These are phyloP conservation scores for Alternaria tenuissima DNA, from an alignment of 2,329 filamentous ascomycete genomes.

Conservation along the genomic window DNA sequence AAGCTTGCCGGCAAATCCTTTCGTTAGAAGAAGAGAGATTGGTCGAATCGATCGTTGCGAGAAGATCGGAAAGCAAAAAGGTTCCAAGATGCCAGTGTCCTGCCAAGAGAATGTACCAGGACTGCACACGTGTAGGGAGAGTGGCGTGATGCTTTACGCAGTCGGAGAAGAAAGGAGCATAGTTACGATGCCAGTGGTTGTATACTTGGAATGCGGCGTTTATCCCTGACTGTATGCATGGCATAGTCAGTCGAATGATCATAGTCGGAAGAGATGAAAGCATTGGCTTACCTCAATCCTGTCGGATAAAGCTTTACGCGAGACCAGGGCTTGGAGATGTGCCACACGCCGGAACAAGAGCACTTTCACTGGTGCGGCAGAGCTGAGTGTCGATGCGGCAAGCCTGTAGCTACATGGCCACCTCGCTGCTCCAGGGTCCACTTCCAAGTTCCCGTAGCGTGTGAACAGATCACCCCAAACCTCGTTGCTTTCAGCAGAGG, in stretches of 20 bases:
- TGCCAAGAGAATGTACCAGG: slow-evolving; percentile 66
- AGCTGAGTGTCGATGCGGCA: slow-evolving; percentile 14
- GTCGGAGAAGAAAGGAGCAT: slow-evolving; percentile 62
- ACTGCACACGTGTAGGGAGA: slow-evolving; percentile 63
- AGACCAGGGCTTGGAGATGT: slow-evolving; percentile 11
- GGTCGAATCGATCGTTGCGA: slow-evolving; percentile 59
- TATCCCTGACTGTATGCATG: slow-evolving; percentile 57
- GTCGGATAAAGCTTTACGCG: not conserved
- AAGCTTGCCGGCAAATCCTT: slow-evolving; percentile 56
- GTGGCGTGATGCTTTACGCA: slow-evolving; percentile 59
- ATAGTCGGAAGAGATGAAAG: not conserved
- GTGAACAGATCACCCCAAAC: slow-evolving; percentile 18
- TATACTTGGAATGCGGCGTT: slow-evolving; percentile 60
- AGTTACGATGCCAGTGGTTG: slow-evolving; percentile 63
- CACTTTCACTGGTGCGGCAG: slow-evolving; percentile 16
- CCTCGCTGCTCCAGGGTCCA: slow-evolving; percentile 5
- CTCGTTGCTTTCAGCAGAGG: slow-evolving; percentile 47
- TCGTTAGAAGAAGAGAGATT: slow-evolving; percentile 49
- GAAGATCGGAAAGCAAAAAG: slow-evolving; percentile 63
- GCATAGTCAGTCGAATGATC: slow-evolving; percentile 50
- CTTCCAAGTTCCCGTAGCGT: not conserved
- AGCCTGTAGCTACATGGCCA: slow-evolving; percentile 19
- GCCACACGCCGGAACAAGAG: slow-evolving; percentile 12
- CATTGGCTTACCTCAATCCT: slow-evolving; percentile 10
- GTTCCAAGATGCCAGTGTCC: slow-evolving; percentile 66